Evolutionary conservation across 257 asterid species (phyloP).

Genomic region (Solanum virginianum): DNA sequence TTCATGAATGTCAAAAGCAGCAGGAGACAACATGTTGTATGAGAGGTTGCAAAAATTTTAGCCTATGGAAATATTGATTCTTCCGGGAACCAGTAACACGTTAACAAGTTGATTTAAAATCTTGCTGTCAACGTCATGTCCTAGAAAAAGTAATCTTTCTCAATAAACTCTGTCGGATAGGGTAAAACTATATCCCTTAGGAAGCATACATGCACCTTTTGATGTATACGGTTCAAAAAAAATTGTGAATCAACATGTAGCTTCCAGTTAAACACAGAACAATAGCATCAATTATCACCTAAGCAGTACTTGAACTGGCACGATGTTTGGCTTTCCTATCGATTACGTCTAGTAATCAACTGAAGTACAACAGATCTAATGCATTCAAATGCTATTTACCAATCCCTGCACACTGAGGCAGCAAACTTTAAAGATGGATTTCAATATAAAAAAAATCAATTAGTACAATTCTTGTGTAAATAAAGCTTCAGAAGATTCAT

Average conservation of each 20-base stretch:
- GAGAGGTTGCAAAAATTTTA: neutral
- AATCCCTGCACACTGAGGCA: neutral
- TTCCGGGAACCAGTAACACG: neutral
- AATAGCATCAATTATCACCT: neutral
- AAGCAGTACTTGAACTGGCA: neutral
- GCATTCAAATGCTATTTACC: neutral
- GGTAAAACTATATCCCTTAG: no score
- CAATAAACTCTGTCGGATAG: no score
- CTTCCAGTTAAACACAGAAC: neutral
- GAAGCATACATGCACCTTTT: no score
- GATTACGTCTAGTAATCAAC: neutral
- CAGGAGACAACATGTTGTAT: neutral
- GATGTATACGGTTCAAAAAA: no score
- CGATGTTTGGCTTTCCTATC: no score
- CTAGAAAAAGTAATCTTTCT: no score
- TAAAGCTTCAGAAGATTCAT: neutral
- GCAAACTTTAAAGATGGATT: neutral
- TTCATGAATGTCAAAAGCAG: neutral
- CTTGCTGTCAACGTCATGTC: no score
- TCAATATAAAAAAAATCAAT: neutral
- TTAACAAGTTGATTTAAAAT: neutral
- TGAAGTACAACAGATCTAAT: neutral
- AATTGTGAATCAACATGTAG: no score
- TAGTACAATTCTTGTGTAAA: neutral
- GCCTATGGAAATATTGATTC: neutral